These are phyloP conservation scores for Terfezia boudieri DNA, from an alignment of 495 filamentous ascomycete genomes.

Conservation along the genomic window DNA sequence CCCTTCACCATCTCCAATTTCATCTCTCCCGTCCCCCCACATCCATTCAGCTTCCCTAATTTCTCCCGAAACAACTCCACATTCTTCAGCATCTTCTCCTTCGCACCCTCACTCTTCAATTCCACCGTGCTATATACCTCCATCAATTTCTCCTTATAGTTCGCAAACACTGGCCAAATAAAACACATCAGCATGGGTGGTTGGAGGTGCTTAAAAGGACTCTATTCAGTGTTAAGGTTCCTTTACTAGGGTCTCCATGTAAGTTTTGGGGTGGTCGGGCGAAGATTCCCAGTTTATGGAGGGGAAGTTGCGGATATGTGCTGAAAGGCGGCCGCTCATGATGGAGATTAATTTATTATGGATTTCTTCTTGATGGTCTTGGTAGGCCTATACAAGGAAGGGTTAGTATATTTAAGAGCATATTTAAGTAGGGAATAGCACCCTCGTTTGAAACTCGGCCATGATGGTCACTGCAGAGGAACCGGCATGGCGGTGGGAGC, in stretches of 20 bases:
- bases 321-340: constrained; percentile 56
- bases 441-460: constrained; percentile 61
- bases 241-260: constrained; percentile 80
- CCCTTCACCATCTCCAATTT: constrained; percentile 43
- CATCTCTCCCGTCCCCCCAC: constrained; percentile 43
- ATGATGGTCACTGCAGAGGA: constrained; percentile 38
- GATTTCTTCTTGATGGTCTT: constrained; percentile 83
- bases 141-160: constrained; percentile 65
- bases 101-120: constrained; percentile 42
- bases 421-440: background rate
- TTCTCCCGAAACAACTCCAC: constrained; percentile 50
- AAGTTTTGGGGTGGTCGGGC: constrained; percentile 31
- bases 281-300: constrained; percentile 50
- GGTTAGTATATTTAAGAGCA: constrained; percentile 1
- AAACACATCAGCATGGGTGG: constrained; percentile 61
- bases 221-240: constrained; percentile 75
- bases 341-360: constrained; percentile 93
- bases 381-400: constrained; percentile 27
- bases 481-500: constrained; percentile 52
- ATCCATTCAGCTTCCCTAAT: constrained; percentile 60
- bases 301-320: constrained; percentile 53
- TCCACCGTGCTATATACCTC: constrained; percentile 48
- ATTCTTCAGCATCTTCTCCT: constrained; percentile 57
- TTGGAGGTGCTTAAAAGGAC: constrained; percentile 69
- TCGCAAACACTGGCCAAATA: constrained; percentile 73